These are phyloP conservation scores for Talaromyces atroroseus DNA, from an alignment of 2,329 filamentous ascomycete genomes.

Conservation along the genomic window DNA sequence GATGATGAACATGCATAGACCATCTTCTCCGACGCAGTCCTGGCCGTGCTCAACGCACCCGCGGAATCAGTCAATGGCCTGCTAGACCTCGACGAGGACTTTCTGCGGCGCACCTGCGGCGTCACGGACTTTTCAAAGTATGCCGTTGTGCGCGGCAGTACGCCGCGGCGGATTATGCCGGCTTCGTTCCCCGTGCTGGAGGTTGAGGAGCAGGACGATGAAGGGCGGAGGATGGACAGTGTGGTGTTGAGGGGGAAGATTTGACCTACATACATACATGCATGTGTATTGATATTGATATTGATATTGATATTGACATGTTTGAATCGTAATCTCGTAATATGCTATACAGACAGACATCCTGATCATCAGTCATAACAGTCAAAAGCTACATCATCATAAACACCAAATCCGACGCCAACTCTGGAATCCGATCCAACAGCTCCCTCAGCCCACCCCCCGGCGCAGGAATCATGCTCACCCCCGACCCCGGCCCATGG, in stretches of 20 bases:
- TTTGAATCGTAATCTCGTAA: neutral
- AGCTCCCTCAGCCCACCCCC: conserved; percentile 28
- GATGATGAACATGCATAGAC: no score
- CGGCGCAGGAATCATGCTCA: conserved; percentile 7
- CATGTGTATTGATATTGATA: neutral
- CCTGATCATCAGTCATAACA: neutral
- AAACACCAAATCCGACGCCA: conserved; percentile 39
- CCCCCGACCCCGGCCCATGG: conserved; percentile 8
- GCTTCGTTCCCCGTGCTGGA: conserved; percentile 60
- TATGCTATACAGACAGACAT: neutral
- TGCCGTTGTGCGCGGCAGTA: conserved; percentile 57
- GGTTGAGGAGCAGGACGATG: conserved; percentile 74
- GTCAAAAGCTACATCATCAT: conserved; percentile 25
- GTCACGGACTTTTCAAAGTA: conserved; percentile 70
- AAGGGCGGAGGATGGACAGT: conserved; percentile 68
- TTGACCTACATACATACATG: conserved; percentile 1
- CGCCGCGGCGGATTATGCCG: conserved; percentile 74
- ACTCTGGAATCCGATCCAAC: conserved; percentile 33
- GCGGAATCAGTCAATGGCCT: conserved; percentile 61
- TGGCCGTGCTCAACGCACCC: conserved; percentile 63
- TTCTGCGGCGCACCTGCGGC: conserved; percentile 59
- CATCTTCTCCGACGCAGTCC: conserved; percentile 74
- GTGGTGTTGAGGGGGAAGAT: conserved; percentile 30
- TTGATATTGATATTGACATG: no score
- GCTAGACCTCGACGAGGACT: conserved; percentile 74